These are phyloP conservation scores for Boeremia lycopersici DNA, from an alignment of 2,329 filamentous ascomycete species.

Conservation along the genomic window DNA sequence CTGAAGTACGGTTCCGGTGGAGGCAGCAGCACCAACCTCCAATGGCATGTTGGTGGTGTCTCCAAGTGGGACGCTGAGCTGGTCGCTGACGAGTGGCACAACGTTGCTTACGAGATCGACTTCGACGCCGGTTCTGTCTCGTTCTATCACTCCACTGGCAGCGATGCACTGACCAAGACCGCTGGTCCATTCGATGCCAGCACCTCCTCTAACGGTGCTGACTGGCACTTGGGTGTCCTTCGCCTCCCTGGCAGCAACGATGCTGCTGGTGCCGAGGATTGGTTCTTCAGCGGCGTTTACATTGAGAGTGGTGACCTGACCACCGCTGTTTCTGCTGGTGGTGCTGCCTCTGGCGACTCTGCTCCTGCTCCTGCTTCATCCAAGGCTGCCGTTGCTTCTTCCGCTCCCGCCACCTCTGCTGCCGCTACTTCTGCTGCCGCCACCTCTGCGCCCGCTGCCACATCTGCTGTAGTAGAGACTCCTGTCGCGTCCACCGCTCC, in stretches of 20 bases:
- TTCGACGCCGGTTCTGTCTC: conserved; percentile 67
- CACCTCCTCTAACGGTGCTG: conserved; percentile 69
- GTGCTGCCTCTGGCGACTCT: conserved; percentile 11
- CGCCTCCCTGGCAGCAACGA: conserved; percentile 65
- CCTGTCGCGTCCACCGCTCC: conserved; percentile 12
- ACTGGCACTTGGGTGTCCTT: conserved; percentile 75
- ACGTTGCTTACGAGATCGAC: conserved; percentile 75
- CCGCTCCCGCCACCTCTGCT: conserved; percentile 3
- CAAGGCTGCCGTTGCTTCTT: conserved; percentile 13
- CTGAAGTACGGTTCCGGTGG: conserved; percentile 66
- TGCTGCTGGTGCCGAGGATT: conserved; percentile 64
- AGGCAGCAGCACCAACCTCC: conserved; percentile 60
- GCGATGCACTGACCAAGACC: conserved; percentile 61
- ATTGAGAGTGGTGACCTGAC: conserved; percentile 63
- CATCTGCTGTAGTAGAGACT: conserved; percentile 5
- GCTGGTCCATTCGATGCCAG: conserved; percentile 65
- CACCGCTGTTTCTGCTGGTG: conserved; percentile 33
- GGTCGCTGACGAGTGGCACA: conserved; percentile 71
- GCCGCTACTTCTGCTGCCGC: conserved; percentile 11
- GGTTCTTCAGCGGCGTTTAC: conserved; percentile 75
- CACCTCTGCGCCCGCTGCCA: conserved; percentile 2
- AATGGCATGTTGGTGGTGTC: conserved; percentile 67
- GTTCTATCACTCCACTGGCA: conserved; percentile 73
- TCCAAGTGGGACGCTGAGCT: conserved; percentile 68
- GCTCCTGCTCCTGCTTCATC: conserved; percentile 15